Base-by-base conservation (phyloP, 2,329 filamentous ascomycete genomes). In the Diplodia mutila region DNA sequence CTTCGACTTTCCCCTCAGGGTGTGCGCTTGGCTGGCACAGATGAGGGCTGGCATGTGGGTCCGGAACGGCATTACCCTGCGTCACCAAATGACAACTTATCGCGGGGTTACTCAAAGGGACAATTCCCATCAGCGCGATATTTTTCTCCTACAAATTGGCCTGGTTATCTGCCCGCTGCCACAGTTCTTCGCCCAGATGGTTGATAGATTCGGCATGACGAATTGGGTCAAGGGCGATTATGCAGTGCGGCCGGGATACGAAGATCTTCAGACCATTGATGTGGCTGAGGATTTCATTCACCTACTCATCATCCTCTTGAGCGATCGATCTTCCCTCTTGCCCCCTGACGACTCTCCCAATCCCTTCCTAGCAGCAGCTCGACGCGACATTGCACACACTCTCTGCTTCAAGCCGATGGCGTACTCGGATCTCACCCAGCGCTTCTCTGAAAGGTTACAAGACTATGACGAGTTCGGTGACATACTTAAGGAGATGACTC, bases 1-100 rank as follows among this genome's bases (percentile, higher is more conserved):
- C 63, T 97, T 99, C 74, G 95, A 99, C 77, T 97, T 92, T 73
- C 94, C 96, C 0, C 84, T 99, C 4, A 87, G 96, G 64, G 94
- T 98, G 0, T 97, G 93, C 76, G 93, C 93, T 23, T 99, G 95
- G 95, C 84, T 99, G 37, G 92, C 95, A 6, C 96, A 99, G 81
- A 98, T 99, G 89, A 97, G 97, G 78, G 93, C 94, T 21, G 92
- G 93, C 63, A 97, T 98, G 89, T 99, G 96, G 95, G 94, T 99
- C 70, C 89, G 95, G 67, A 99, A 99, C 76, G 95, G 95, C 2
- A 93, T 99, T 75, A 98, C 94, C 73, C 86, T 99, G 63, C 89
- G 94, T 48, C 95, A 99, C 77, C 95, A 99, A 79, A 95, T 96
- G 77, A 91, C 91, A 64, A 95, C 94, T 21, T 99, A 99, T 77